Conservation (phyloP, 768 basidiomycete genomes). For the Tricholoma sp. region DNA sequence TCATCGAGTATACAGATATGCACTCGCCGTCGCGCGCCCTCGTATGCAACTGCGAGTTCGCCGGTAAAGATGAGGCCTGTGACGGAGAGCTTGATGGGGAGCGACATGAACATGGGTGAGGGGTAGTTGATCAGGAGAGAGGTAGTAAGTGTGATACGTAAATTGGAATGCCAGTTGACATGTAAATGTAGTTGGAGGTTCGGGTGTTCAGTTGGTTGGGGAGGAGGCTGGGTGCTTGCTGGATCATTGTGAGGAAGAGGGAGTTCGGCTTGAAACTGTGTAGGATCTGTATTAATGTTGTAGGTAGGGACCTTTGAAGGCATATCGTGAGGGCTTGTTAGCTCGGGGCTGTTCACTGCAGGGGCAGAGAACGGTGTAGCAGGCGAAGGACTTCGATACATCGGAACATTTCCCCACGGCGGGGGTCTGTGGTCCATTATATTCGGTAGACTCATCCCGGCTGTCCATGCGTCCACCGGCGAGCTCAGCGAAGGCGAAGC, state of each 20-base stretch:
- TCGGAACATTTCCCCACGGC: constrained; percentile 20
- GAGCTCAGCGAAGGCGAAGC: constrained; percentile 46
- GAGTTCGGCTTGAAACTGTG: constrained; percentile 7
- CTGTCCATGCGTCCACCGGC: constrained; percentile 40
- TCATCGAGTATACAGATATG: constrained; percentile 90
- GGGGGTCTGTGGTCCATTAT: constrained; percentile 31
- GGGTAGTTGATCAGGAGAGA: constrained; percentile 97
- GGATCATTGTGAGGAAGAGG: constrained; percentile 6
- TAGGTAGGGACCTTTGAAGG: constrained; percentile 5
- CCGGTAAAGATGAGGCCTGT: constrained; percentile 84
- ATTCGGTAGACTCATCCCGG: constrained; percentile 32
- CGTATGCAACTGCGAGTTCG: constrained; percentile 88
- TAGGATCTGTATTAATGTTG: constrained; percentile 13
- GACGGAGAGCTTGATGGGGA: constrained; percentile 92
- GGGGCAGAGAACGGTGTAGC: constrained; percentile 25
- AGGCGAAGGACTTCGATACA: constrained; percentile 31
- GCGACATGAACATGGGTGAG: constrained; percentile 91
- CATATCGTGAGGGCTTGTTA: background rate
- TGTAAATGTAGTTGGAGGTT: constrained; percentile 89
- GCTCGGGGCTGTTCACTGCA: constrained; percentile 11
- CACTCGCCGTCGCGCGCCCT: constrained; percentile 73
- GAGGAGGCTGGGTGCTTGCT: background rate
- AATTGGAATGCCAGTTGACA: constrained; percentile 81
- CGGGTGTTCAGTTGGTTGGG: constrained; percentile 27
- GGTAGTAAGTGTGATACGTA: constrained; percentile 85